These are phyloP conservation scores for Trifolium subterraneum DNA, from an alignment of 306 rosid genomes.

Conservation along the genomic window DNA sequence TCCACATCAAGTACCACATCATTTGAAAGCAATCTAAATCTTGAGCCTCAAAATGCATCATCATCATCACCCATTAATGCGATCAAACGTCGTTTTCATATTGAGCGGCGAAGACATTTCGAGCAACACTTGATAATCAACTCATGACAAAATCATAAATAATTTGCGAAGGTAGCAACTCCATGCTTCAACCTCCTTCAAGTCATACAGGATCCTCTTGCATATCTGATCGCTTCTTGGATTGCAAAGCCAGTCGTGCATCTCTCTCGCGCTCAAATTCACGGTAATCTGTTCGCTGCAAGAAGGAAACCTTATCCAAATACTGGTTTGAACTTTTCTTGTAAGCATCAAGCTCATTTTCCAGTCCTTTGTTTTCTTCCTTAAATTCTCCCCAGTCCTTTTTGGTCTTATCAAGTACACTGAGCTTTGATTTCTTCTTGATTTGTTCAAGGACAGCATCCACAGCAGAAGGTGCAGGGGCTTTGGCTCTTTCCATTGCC, in stretches of 20 bases:
- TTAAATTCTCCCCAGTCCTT: slow-evolving; percentile 98
- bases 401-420: slow-evolving; percentile 94
- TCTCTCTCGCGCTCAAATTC: slow-evolving; percentile 98
- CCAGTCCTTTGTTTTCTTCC: slow-evolving; percentile 83
- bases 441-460: slow-evolving; percentile 89
- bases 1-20: slow-evolving; percentile 9
- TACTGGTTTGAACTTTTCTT: slow-evolving; percentile 98
- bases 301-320: slow-evolving; percentile 83
- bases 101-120: slow-evolving; percentile 33
- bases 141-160: slow-evolving; percentile 17
- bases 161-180: slow-evolving; percentile 31
- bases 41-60: slow-evolving; percentile 36
- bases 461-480: slow-evolving; percentile 77
- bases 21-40: slow-evolving; percentile 38
- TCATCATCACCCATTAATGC: slow-evolving; percentile 2
- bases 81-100: slow-evolving; percentile 36
- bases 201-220: slow-evolving; percentile 63
- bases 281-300: slow-evolving; percentile 93
- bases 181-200: slow-evolving; percentile 25
- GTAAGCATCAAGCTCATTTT: slow-evolving; percentile 90
- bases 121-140: slow-evolving; percentile 36
- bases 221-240: slow-evolving; percentile 86
- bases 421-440: slow-evolving; percentile 93
- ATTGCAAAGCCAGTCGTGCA: slow-evolving; percentile 79
- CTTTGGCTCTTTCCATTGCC: slow-evolving; percentile 73